phyloP scores from a whole-genome alignment of 768 basidiomycete genomes.

The Phanerochaete sordida region DNA sequence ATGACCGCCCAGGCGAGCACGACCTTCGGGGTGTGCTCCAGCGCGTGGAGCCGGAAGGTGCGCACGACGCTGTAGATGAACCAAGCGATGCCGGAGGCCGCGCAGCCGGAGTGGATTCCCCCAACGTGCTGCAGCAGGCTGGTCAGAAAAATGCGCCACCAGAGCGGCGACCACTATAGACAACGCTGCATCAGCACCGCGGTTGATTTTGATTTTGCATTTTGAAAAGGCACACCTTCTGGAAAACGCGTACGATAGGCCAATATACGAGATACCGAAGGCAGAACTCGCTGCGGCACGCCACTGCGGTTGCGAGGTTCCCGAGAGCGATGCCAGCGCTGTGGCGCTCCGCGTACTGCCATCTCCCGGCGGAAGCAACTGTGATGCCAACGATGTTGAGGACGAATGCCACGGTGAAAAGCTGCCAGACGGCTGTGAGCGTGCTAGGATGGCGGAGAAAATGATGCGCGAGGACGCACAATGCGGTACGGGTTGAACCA shows the following conservation, averaged over 20 bases:
- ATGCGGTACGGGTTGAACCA: constrained; percentile 15
- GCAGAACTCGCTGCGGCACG: constrained; percentile 80
- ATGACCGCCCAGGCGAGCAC: constrained; percentile 50
- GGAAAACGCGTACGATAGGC: constrained; percentile 66
- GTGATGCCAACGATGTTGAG: constrained; percentile 58
- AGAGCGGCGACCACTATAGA: constrained; percentile 68
- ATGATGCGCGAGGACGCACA: not conserved
- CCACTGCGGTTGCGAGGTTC: constrained; percentile 66
- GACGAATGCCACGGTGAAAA: constrained; percentile 53
- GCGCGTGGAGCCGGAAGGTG: constrained; percentile 46
- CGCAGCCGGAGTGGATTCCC: constrained; percentile 79
- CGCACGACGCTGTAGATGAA: constrained; percentile 58
- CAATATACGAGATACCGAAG: constrained; percentile 64
- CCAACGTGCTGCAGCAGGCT: constrained; percentile 75
- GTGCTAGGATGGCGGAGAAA: not conserved
- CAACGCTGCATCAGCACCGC: not conserved
- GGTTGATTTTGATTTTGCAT: not conserved
- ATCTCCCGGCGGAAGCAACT: constrained; percentile 46
- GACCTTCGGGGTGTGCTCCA: constrained; percentile 53
- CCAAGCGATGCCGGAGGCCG: constrained; percentile 69
- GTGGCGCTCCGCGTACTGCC: constrained; percentile 67
- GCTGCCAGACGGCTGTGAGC: not conserved
- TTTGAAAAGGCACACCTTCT: constrained; percentile 49
- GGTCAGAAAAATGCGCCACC: constrained; percentile 69
- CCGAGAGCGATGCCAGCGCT: constrained; percentile 71